A percentile compares a stretch with the other conserved stretches of the same genome.
Evolutionary conservation across 371 early-diverging fungal genomes (phyloP).

Genomic region (Phascolomyces articulosus): DNA sequence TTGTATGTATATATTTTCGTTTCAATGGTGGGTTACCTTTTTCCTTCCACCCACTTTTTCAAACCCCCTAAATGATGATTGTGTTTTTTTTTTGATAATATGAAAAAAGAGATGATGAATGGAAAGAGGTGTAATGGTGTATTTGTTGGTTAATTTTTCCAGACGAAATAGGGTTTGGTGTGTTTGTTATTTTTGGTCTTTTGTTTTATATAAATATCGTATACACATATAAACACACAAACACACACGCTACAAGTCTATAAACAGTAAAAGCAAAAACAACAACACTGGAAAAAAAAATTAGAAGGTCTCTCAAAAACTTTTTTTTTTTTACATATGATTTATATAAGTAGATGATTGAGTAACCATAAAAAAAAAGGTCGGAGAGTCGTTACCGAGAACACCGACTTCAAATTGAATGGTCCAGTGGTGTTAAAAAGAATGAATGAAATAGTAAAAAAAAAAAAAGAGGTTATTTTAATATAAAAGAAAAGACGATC

Average conservation of each 20-base stretch:
- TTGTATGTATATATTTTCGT: background rate
- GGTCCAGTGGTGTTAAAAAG: no score
- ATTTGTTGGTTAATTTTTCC: background rate
- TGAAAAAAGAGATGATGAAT: background rate
- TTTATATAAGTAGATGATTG: no score
- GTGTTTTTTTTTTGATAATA: background rate
- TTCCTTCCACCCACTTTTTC: background rate
- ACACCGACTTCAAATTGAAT: no score
- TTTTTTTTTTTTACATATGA: no score
- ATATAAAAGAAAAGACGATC: no score
- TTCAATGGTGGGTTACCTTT: no score
- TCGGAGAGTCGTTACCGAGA: no score
- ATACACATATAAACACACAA: background rate
- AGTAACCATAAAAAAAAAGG: no score
- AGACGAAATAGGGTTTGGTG: background rate
- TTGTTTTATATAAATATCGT: background rate
- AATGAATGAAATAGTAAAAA: no score
- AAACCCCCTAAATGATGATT: background rate
- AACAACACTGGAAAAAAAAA: conserved; percentile 2
- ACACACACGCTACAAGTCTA: background rate
- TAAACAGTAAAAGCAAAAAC: conserved; percentile 10
- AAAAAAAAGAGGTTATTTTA: no score
- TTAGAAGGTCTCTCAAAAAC: no score
- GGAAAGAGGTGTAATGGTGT: background rate
- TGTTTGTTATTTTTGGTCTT: background rate